Evolutionary conservation across 2,329 filamentous ascomycete species (phyloP).

Genomic region (Penicillium sp.): DNA sequence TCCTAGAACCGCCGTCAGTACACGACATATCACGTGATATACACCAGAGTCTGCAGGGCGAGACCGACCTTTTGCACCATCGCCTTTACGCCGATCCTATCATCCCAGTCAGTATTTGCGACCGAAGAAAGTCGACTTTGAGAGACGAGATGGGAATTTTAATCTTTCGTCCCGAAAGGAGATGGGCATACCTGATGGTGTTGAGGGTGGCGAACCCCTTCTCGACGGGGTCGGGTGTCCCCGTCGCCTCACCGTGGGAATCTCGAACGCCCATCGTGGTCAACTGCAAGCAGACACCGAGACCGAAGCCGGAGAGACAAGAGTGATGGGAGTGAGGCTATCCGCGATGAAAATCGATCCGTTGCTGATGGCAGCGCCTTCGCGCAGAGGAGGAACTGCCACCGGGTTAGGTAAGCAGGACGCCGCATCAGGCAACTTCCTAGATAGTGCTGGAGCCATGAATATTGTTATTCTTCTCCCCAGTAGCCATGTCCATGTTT

Average conservation of each 20-base stretch:
- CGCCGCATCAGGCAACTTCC: background rate
- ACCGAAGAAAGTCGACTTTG: slow-evolving; percentile 31
- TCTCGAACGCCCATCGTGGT: slow-evolving; percentile 56
- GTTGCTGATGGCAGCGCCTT: too few species aligned
- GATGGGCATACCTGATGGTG: slow-evolving; percentile 65
- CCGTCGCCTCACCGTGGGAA: slow-evolving; percentile 51
- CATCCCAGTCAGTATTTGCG: slow-evolving; percentile 32
- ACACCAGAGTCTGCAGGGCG: slow-evolving; percentile 18
- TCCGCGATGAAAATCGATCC: too few species aligned
- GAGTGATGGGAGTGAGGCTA: slow-evolving; percentile 19
- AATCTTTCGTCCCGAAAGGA: slow-evolving; percentile 3
- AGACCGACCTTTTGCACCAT: slow-evolving; percentile 65
- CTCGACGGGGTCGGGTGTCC: slow-evolving; percentile 61
- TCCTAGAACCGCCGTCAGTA: slow-evolving; percentile 56
- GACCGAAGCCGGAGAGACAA: slow-evolving; percentile 16
- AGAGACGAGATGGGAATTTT: slow-evolving; percentile 4
- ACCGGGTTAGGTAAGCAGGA: background rate
- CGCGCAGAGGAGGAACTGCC: background rate
- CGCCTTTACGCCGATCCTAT: slow-evolving; percentile 64
- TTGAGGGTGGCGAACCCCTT: slow-evolving; percentile 81
- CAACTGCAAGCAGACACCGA: slow-evolving; percentile 1
- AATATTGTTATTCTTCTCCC: too few species aligned
- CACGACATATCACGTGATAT: slow-evolving; percentile 35
- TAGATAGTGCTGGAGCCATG: too few species aligned
- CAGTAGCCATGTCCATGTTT: too few species aligned